Conservation (phyloP, 208 protist species). For the Sergeia podlipaevii region DNA sequence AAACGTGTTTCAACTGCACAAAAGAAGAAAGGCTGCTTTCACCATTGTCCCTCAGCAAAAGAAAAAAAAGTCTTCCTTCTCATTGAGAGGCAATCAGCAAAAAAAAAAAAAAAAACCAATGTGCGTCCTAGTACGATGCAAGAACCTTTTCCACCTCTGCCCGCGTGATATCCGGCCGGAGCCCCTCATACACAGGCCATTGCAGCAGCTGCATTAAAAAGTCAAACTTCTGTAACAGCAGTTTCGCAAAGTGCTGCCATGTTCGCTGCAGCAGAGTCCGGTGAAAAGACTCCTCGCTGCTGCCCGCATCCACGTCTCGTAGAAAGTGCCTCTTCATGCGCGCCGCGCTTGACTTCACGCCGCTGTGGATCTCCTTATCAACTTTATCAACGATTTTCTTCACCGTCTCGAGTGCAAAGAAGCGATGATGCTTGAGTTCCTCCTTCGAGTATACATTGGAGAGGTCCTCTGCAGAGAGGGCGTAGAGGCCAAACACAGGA, state of each 20-base stretch:
- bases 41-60: no score
- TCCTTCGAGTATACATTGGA: slow-evolving; percentile 68
- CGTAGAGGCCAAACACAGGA: slow-evolving; percentile 71
- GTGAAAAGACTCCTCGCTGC: slow-evolving; percentile 73
- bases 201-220: slow-evolving; percentile 49
- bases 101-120: slow-evolving; percentile 9
- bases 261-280: slow-evolving; percentile 73
- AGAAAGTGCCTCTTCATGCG: slow-evolving; percentile 87
- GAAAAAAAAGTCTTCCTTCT: no score
- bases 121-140: slow-evolving; percentile 20
- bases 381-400: slow-evolving; percentile 44
- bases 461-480: slow-evolving; percentile 76
- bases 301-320: slow-evolving; percentile 41
- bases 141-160: slow-evolving; percentile 42
- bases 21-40: no score
- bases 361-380: slow-evolving; percentile 63
- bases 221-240: slow-evolving; percentile 74
- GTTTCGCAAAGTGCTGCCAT: slow-evolving; percentile 71
- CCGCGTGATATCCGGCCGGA: slow-evolving; percentile 31
- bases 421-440: slow-evolving; percentile 81
- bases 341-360: slow-evolving; percentile 50
- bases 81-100: no score
- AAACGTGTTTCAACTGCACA: no score
- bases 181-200: slow-evolving; percentile 53
- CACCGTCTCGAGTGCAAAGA: slow-evolving; percentile 64